Evolutionary conservation across 768 basidiomycete species (phyloP).

Genomic region (Podaxis sp.): DNA sequence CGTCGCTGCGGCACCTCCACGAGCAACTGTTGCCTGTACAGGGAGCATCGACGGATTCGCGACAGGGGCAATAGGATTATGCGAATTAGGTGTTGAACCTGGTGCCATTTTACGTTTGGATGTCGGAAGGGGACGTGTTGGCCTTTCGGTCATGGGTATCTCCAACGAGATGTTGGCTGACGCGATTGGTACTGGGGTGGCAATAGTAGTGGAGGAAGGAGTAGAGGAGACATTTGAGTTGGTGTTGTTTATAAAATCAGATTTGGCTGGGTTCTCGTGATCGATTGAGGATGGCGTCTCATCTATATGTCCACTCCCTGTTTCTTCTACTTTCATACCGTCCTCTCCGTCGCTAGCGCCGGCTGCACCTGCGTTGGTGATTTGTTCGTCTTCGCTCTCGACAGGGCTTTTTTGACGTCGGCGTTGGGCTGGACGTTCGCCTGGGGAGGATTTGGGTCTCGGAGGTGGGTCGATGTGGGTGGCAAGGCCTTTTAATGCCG

Average conservation of each 20-base stretch:
- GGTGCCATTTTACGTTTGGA: conserved; percentile 56
- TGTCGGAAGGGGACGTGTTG: conserved; percentile 62
- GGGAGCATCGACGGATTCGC: conserved; percentile 83
- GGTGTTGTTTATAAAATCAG: conserved; percentile 20
- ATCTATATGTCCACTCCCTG: conserved; percentile 25
- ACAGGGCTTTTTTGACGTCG: conserved; percentile 46
- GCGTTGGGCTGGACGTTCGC: conserved; percentile 54
- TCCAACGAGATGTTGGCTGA: neutral
- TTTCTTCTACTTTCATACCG: conserved; percentile 14
- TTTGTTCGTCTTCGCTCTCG: conserved; percentile 31
- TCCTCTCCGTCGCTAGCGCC: conserved; percentile 24
- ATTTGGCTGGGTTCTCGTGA: conserved; percentile 19
- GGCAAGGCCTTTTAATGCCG: conserved; percentile 2
- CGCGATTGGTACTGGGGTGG: conserved; percentile 14
- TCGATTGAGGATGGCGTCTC: conserved; percentile 17
- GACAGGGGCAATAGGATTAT: conserved; percentile 46
- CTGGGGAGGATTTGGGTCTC: conserved; percentile 74
- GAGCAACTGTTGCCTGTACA: conserved; percentile 73
- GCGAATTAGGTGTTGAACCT: conserved; percentile 29
- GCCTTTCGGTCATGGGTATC: conserved; percentile 37
- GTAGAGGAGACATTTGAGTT: conserved; percentile 20
- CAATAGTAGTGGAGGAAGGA: conserved; percentile 20
- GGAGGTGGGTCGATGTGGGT: conserved; percentile 49
- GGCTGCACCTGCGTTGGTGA: conserved; percentile 20
- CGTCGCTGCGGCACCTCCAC: conserved; percentile 48